Conservation (phyloP, 73 alveolate species). For the Durusdinium trenchii region DNA sequence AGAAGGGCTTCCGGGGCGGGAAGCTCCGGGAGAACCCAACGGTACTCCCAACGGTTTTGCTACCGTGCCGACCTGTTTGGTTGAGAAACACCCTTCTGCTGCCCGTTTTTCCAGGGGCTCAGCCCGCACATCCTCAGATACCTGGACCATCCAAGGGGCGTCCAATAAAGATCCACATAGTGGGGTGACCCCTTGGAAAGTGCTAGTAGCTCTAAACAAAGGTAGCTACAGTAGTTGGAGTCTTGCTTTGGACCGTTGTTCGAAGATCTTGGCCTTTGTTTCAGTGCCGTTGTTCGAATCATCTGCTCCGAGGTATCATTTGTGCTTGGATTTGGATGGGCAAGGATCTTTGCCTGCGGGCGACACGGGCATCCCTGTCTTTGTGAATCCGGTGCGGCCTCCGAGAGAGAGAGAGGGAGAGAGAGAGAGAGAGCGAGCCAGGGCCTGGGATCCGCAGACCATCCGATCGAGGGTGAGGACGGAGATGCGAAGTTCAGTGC, state of each 20-base stretch:
- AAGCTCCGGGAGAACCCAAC: too few relatives aligned
- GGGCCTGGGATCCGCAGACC: background rate
- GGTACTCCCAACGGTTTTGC: too few relatives aligned
- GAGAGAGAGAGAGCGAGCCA: background rate
- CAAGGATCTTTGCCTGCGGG: background rate
- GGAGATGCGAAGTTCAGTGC: background rate
- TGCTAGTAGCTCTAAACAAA: background rate
- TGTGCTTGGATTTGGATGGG: background rate
- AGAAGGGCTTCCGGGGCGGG: too few relatives aligned
- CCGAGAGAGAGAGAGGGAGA: background rate
- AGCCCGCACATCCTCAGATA: too few relatives aligned
- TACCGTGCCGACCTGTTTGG: too few relatives aligned
- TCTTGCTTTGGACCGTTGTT: too few relatives aligned
- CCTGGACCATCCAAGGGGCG: too few relatives aligned
- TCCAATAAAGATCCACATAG: background rate
- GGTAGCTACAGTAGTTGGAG: background rate
- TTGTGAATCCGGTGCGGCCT: background rate
- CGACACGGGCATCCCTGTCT: background rate
- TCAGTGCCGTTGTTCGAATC: too few relatives aligned
- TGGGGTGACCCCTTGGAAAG: background rate
- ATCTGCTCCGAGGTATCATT: background rate
- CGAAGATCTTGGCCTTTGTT: too few relatives aligned
- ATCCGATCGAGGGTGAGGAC: background rate
- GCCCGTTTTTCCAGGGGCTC: too few relatives aligned
- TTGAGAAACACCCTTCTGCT: too few relatives aligned